These are phyloP conservation scores for Globisporangium iwayamae DNA, from an alignment of 352 stramenopile genomes.

Conservation along the genomic window DNA sequence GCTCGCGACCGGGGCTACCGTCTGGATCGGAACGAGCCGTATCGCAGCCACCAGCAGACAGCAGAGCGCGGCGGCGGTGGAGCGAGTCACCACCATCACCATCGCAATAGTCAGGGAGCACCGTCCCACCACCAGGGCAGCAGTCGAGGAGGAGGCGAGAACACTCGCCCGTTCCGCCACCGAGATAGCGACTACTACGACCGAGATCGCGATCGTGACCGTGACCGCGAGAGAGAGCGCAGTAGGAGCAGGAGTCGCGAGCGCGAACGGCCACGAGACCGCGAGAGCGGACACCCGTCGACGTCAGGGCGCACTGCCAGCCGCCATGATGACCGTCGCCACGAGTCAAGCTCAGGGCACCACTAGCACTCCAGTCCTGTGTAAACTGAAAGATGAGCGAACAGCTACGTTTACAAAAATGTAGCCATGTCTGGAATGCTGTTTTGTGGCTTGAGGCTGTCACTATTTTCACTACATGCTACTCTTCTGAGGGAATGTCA, in stretches of 20 bases:
- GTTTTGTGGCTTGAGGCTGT: not conserved
- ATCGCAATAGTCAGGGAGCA: slow-evolving; percentile 5
- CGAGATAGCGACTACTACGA: slow-evolving; percentile 26
- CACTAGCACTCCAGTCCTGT: not conserved
- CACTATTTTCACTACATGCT: no score
- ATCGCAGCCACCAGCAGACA: slow-evolving; percentile 16
- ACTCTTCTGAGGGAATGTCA: not conserved
- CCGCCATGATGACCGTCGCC: slow-evolving; percentile 10
- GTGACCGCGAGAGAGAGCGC: slow-evolving; percentile 17
- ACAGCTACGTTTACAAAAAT: not conserved
- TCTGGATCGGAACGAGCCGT: slow-evolving; percentile 18
- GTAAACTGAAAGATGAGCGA: no score
- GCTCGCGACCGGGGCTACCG: slow-evolving; percentile 13
- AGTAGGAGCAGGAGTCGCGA: slow-evolving; percentile 20
- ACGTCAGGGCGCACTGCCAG: not conserved
- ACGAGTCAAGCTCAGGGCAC: not conserved
- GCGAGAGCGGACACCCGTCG: slow-evolving; percentile 10
- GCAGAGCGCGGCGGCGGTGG: not conserved
- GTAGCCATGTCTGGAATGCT: not conserved
- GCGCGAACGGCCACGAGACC: slow-evolving; percentile 13
- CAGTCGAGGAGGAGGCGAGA: slow-evolving; percentile 1
- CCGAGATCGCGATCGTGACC: slow-evolving; percentile 22
- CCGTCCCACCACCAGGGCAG: slow-evolving; percentile 11
- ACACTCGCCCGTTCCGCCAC: slow-evolving; percentile 11
- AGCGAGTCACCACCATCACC: slow-evolving; percentile 8